Conservation (phyloP, 1,284 basidiomycete species). For the Melampsora americana region DNA sequence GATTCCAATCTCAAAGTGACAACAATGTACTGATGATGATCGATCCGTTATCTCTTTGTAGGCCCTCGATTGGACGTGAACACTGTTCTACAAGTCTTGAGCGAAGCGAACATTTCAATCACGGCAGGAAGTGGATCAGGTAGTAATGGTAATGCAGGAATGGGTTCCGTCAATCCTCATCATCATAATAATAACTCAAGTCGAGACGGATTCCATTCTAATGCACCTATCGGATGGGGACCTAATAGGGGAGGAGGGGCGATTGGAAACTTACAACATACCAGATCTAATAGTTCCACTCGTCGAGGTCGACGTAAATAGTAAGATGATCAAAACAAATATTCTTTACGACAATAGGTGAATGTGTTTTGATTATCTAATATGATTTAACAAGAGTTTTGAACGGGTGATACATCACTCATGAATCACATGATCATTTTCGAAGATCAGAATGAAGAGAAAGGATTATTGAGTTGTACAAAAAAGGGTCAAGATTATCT, state of each 20-base stretch:
- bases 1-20: background rate
- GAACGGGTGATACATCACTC: background rate
- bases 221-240: slow-evolving; percentile 34
- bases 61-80: slow-evolving; percentile 33
- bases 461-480: no score
- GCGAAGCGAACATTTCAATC: slow-evolving; percentile 25
- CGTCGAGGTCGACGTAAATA: slow-evolving; percentile 41
- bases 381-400: background rate
- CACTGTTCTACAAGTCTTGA: slow-evolving; percentile 40
- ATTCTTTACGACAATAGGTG: background rate
- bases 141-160: background rate
- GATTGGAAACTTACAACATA: background rate
- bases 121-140: background rate
- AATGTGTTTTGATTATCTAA: background rate
- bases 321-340: background rate
- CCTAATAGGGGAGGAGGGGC: slow-evolving; percentile 27
- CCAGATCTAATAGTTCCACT: background rate
- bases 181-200: background rate
- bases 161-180: slow-evolving; percentile 1
- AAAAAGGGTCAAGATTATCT: no score
- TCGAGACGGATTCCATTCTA: slow-evolving; percentile 5
- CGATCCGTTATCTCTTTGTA: slow-evolving; percentile 4
- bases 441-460: no score
- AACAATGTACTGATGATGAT: background rate
- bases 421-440: no score